These are phyloP conservation scores for Paramecium bursaria DNA, from an alignment of 73 alveolate genomes.

Conservation along the genomic window DNA sequence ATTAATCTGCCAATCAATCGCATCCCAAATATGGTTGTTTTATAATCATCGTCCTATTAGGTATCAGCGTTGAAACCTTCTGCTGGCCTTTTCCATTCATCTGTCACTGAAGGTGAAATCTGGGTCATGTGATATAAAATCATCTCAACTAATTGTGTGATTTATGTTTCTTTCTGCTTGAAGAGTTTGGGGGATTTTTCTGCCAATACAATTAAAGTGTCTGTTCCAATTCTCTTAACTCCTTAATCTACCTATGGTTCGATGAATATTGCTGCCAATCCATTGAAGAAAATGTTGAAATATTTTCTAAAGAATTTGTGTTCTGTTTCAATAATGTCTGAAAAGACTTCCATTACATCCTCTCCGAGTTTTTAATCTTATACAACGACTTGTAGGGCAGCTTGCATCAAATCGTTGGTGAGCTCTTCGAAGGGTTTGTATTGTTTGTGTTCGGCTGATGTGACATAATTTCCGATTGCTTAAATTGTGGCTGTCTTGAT, in stretches of 20 bases:
- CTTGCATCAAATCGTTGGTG: conserved; percentile 73
- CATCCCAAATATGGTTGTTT: conserved; percentile 91
- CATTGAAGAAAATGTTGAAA: conserved; percentile 73
- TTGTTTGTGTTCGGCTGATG: conserved; percentile 78
- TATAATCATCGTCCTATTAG: conserved; percentile 89
- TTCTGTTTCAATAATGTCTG: conserved; percentile 88
- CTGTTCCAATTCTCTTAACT: conserved; percentile 80
- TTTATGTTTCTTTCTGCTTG: conserved; percentile 74
- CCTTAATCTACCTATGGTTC: conserved; percentile 74
- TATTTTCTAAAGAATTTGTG: conserved; percentile 84
- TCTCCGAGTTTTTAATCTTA: conserved; percentile 79
- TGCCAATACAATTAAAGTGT: conserved; percentile 78
- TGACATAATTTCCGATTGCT: conserved; percentile 64
- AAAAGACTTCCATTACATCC: conserved; percentile 81
- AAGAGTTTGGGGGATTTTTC: conserved; percentile 82
- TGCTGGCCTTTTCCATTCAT: conserved; percentile 86
- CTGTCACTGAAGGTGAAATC: conserved; percentile 81
- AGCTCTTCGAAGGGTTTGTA: conserved; percentile 75
- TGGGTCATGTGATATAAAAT: conserved; percentile 85
- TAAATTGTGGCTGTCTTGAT: conserved; percentile 66
- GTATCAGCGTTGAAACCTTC: conserved; percentile 87
- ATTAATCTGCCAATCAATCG: conserved; percentile 90
- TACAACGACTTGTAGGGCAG: conserved; percentile 73
- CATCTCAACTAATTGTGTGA: conserved; percentile 76
- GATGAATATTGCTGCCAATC: conserved; percentile 73